A percentile compares a stretch with the other conserved stretches of the same genome.
These are phyloP conservation scores for Russula virescens DNA, from an alignment of 768 basidiomycete genomes.

Conservation along the genomic window DNA sequence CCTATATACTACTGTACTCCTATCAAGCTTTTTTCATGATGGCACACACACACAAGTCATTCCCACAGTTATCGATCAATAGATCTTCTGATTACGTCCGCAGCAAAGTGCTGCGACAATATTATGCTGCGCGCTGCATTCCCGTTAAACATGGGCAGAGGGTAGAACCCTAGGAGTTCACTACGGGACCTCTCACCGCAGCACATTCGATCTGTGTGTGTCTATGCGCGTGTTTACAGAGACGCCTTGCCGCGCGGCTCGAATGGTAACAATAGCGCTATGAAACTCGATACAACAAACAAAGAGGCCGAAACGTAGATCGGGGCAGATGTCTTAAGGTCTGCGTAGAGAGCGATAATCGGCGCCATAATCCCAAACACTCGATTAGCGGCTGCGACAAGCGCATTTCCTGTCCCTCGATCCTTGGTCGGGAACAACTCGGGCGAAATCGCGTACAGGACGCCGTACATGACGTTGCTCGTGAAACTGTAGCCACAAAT, in stretches of 20 bases:
- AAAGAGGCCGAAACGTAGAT: constrained; percentile 50
- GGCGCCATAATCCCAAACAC: constrained; percentile 57
- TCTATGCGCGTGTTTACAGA: constrained; percentile 31
- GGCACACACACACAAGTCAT: no score
- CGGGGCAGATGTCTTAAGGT: constrained; percentile 44
- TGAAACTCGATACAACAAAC: constrained; percentile 45
- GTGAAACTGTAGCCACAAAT: constrained; percentile 55
- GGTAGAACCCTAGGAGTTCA: no score
- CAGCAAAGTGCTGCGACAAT: no score
- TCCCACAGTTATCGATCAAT: neutral
- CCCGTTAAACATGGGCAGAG: no score
- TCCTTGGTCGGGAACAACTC: constrained; percentile 51
- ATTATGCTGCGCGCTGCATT: no score
- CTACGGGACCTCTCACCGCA: no score
- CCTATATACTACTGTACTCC: no score
- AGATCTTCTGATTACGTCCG: no score
- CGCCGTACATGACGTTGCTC: constrained; percentile 52
- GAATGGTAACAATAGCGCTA: constrained; percentile 48
- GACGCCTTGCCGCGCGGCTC: constrained; percentile 54
- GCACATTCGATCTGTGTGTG: no score
- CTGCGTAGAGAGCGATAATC: constrained; percentile 45
- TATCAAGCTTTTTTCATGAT: no score
- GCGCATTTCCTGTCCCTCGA: constrained; percentile 51
- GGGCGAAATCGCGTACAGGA: constrained; percentile 38
- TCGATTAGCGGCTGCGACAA: constrained; percentile 48